Base-by-base conservation (phyloP, 1,284 basidiomycete genomes). In the Trichosporon sp. region DNA sequence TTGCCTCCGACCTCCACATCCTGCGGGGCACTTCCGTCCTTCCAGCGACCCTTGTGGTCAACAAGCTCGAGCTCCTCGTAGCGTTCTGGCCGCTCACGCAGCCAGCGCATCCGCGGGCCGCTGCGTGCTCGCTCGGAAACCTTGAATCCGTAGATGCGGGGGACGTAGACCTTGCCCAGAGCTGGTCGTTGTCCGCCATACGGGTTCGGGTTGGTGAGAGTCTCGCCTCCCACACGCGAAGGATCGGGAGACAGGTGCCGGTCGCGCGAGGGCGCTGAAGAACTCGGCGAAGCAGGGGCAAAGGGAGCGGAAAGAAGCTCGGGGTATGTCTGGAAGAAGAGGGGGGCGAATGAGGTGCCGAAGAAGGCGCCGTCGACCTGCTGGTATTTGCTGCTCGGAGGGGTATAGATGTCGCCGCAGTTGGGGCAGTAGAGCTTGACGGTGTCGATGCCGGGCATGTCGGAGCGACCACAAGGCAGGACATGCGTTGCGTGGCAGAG, bases 381-480 rank as follows among this genome's bases (percentile, higher is more conserved):
- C 77, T 94, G 91, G 80, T 94, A 99, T 58, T 95, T 88, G 78
- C 91, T 94, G 81, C 91, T 95, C 4, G 95, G 95, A 2, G 96
- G 96, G 1, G 88, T 86, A 80, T 97, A 99, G 71, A 96, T 92
- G 77, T 99, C 96, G 71, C 95, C 90, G 81, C 96, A 99, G 79
- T 96, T 98, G 9, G 96, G 93, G 80, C 96, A 99, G 81, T 90
- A 99, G 58, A 99, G 86, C 81, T 99, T 99, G 75, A 99, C 96
- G 0, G 95, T 99, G 78, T 99, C 96, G 59, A 95, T 84, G n/a
- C 95, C 95, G 14, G 96, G 95, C 68, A 96, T 85, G 82, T 99
- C 96, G 34, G 92, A 93, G 63, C 95, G 86, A 58, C 96, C 96
- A 75, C 94, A 96, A 0, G 96, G 96, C 9, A 99, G 88, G 49